Evolutionary conservation across 2,329 filamentous ascomycete genomes (phyloP).

Genomic region (Aspergillus clavatus): DNA sequence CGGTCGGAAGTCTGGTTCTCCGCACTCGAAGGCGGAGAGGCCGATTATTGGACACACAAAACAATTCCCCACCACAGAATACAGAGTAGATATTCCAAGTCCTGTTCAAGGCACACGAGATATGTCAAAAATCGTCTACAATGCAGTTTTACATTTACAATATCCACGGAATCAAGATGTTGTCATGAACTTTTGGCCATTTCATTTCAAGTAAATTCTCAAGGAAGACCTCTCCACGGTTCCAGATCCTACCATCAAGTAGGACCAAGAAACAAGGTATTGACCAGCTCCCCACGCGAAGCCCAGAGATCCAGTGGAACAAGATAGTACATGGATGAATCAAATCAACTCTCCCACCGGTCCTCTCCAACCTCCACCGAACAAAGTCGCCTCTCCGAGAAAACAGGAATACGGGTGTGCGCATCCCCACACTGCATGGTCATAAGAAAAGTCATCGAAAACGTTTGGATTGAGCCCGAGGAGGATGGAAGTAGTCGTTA

Average conservation of each 20-base stretch:
- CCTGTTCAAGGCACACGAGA: too few relatives aligned
- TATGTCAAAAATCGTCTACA: too few relatives aligned
- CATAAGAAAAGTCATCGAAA: conserved; percentile 20
- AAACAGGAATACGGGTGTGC: conserved; percentile 11
- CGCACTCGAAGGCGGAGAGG: conserved; percentile 21
- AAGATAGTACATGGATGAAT: conserved; percentile 13
- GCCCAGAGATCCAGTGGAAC: conserved; percentile 14
- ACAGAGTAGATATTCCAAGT: too few relatives aligned
- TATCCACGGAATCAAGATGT: conserved; percentile 12
- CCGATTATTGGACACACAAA: conserved; percentile 7
- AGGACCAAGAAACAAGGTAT: conserved; percentile 22
- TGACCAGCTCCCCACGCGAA: conserved; percentile 35
- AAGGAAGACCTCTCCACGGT: conserved; percentile 34
- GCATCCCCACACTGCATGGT: conserved; percentile 17
- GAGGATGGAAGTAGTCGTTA: conserved; percentile 21
- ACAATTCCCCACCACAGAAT: too few relatives aligned
- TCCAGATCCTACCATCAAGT: conserved; percentile 15
- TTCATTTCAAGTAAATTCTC: conserved; percentile 31
- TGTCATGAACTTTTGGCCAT: conserved; percentile 23
- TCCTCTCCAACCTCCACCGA: conserved; percentile 32
- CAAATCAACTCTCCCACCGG: conserved; percentile 12
- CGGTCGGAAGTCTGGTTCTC: neutral
- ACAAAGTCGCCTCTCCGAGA: conserved; percentile 31
- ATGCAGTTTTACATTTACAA: too few relatives aligned
- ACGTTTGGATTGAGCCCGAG: conserved; percentile 27